A percentile compares a stretch with the other conserved stretches of the same genome.
These are phyloP conservation scores for Viola pubescens DNA, from an alignment of 441 rosid species.

Conservation along the genomic window DNA sequence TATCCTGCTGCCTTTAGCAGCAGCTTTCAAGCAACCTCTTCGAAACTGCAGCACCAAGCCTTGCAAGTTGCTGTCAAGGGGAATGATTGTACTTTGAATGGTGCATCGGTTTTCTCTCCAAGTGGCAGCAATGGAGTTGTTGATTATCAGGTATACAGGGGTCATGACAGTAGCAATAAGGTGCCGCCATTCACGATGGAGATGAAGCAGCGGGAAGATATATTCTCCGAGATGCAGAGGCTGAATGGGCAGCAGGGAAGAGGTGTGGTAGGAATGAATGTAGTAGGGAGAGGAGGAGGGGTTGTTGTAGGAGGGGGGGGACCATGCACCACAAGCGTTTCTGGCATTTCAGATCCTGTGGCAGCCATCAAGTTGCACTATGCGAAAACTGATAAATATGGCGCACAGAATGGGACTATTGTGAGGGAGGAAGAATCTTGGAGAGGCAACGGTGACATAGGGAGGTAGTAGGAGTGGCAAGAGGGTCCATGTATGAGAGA, in stretches of 20 bases:
- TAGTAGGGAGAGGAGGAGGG: conserved; percentile 39
- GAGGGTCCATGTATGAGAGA: conserved; percentile 21
- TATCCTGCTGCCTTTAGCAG: conserved; percentile 69
- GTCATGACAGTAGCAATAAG: conserved; percentile 25
- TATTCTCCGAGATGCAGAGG: conserved; percentile 30
- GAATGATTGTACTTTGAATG: conserved; percentile 28
- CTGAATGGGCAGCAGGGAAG: conserved; percentile 47
- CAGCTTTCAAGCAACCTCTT: conserved; percentile 26
- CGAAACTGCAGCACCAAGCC: conserved; percentile 42
- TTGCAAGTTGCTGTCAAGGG: conserved; percentile 29
- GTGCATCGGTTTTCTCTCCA: conserved; percentile 26
- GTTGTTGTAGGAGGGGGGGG: conserved; percentile 32
- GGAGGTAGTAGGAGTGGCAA: conserved; percentile 41
- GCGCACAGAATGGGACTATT: conserved; percentile 37
- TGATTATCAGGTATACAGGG: conserved; percentile 39
- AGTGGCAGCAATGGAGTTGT: conserved; percentile 38
- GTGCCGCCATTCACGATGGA: conserved; percentile 36
- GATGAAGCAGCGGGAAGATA: conserved; percentile 40
- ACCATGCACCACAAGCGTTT: conserved; percentile 16
- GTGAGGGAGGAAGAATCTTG: conserved; percentile 48
- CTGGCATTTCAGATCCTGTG: conserved; percentile 50
- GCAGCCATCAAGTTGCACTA: conserved; percentile 50
- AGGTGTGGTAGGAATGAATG: conserved; percentile 41
- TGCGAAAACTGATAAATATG: conserved; percentile 36
- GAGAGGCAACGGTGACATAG: conserved; percentile 49